A percentile compares a stretch with the other conserved stretches of the same genome.
Conservation (phyloP, 129 eudicot species). For the Tagetes patula region DNA sequence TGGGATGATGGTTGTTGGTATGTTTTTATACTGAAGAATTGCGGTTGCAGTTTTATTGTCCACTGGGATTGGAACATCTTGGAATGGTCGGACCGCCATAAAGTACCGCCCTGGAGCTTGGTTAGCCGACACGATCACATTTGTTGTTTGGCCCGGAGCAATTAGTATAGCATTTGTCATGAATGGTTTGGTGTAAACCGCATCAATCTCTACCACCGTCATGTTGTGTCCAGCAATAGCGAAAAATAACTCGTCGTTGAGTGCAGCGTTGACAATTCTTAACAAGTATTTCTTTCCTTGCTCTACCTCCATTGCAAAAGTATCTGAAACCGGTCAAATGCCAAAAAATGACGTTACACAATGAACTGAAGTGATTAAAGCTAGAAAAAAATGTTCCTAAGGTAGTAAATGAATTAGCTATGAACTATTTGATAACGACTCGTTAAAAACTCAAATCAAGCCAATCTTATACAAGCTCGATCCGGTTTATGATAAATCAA, state of each 20-base stretch:
- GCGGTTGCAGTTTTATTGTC: slow-evolving; percentile 41
- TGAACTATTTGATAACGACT: too few relatives aligned
- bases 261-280: slow-evolving; percentile 39
- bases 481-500: too few relatives aligned
- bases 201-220: slow-evolving; percentile 24
- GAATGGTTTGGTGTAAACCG: slow-evolving; percentile 48
- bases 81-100: slow-evolving; percentile 29
- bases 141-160: slow-evolving; percentile 56
- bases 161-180: slow-evolving; percentile 30
- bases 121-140: slow-evolving; percentile 43
- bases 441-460: too few relatives aligned
- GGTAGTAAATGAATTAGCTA: too few relatives aligned
- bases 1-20: slow-evolving; percentile 28
- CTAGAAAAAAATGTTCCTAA: too few relatives aligned
- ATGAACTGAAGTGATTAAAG: too few relatives aligned
- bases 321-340: slow-evolving; percentile 27
- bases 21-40: slow-evolving; percentile 38
- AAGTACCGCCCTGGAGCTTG: slow-evolving; percentile 21
- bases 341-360: too few relatives aligned
- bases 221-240: slow-evolving; percentile 24
- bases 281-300: slow-evolving; percentile 48
- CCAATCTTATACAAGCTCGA: too few relatives aligned
- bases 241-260: slow-evolving; percentile 43
- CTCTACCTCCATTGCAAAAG: slow-evolving; percentile 45
- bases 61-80: slow-evolving; percentile 24